phyloP scores from a whole-genome alignment of 768 basidiomycete species.

The Suillus subaureus region DNA sequence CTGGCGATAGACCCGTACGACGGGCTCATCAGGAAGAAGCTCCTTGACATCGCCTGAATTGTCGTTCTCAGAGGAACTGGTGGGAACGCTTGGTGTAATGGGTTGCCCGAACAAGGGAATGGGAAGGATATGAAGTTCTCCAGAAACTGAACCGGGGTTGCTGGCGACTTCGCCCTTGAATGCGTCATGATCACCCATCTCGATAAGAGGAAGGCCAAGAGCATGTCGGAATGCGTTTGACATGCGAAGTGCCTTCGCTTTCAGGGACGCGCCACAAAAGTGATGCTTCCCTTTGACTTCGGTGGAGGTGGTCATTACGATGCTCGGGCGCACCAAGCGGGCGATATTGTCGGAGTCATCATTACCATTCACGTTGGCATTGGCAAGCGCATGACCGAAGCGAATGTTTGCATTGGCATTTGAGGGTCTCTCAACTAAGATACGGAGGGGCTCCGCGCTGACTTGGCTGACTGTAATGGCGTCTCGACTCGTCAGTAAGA shows the following conservation, averaged over 20 bases:
- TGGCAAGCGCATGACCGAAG: conserved; percentile 40
- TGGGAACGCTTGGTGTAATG: conserved; percentile 9
- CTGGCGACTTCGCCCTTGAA: conserved; percentile 12
- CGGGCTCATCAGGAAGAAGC: conserved; percentile 7
- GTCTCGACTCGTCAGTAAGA: not conserved
- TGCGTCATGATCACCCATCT: conserved; percentile 19
- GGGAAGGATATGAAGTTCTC: conserved; percentile 34
- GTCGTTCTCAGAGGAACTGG: not conserved
- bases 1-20: conserved; percentile 14
- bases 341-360: conserved; percentile 25
- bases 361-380: conserved; percentile 31
- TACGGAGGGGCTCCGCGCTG: conserved; percentile 51
- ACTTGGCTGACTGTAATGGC: conserved; percentile 36
- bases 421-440: conserved; percentile 39
- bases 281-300: conserved; percentile 25
- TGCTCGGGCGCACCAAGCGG: conserved; percentile 19
- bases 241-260: conserved; percentile 51
- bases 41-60: conserved; percentile 8
- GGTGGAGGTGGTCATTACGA: conserved; percentile 13
- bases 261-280: conserved; percentile 38
- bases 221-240: conserved; percentile 58
- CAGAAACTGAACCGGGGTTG: conserved; percentile 20
- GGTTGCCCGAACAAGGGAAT: conserved; percentile 34
- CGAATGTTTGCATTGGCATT: conserved; percentile 36
- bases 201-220: conserved; percentile 55